Percentiles rank a stretch among this genome's conserved stretches.
These are phyloP conservation scores for Pythium biforme DNA, from an alignment of 352 stramenopile species.

Conservation along the genomic window DNA sequence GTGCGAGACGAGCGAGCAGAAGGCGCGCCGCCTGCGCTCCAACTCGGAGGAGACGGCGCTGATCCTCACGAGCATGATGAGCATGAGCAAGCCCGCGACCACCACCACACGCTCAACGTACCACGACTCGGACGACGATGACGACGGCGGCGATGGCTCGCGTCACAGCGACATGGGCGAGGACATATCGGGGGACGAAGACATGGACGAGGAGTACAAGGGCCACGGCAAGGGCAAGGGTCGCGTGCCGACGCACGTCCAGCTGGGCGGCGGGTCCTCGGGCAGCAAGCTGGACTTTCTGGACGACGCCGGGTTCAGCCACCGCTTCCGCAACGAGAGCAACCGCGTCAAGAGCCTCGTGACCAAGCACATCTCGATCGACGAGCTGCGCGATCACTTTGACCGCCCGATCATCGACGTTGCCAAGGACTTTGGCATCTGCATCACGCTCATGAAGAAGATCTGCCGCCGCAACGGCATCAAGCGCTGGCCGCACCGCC, in stretches of 20 bases:
- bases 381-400: constrained; percentile 82
- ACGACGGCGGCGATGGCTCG: constrained; percentile 8
- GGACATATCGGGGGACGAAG: constrained; percentile 25
- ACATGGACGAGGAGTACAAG: constrained; percentile 38
- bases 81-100: constrained; percentile 49
- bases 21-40: constrained; percentile 29
- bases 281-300: constrained; percentile 76
- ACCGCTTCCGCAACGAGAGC: constrained; percentile 79
- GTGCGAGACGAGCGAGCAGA: constrained; percentile 18
- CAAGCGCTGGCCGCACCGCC: constrained; percentile 67
- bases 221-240: constrained; percentile 21
- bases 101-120: background rate
- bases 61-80: constrained; percentile 85
- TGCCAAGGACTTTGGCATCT: constrained; percentile 89
- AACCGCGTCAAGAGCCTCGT: constrained; percentile 86
- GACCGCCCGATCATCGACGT: constrained; percentile 87
- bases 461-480: constrained; percentile 69
- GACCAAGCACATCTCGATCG: constrained; percentile 88
- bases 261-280: constrained; percentile 69
- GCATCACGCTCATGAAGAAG: constrained; percentile 90
- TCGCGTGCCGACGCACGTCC: constrained; percentile 63
- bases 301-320: constrained; percentile 71
- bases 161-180: constrained; percentile 36
- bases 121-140: constrained; percentile 43
- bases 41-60: constrained; percentile 85